Evolutionary conservation across 768 basidiomycete genomes (phyloP).

Genomic region (Leccinum boreale): DNA sequence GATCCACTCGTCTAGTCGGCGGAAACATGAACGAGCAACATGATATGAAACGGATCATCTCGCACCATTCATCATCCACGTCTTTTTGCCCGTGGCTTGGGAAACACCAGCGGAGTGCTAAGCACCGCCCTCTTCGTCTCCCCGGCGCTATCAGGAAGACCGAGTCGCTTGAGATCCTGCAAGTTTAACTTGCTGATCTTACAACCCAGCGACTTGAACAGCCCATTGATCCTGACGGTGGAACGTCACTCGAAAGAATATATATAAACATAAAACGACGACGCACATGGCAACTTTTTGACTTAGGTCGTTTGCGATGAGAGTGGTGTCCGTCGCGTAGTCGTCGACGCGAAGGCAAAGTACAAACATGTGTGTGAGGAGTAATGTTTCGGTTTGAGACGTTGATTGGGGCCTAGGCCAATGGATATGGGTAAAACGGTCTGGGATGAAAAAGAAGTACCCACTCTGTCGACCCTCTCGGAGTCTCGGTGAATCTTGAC

Average conservation of each 20-base stretch:
- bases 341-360: constrained; percentile 78
- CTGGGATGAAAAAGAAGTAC: constrained; percentile 11
- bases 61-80: constrained; percentile 17
- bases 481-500: constrained; percentile 75
- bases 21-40: not conserved
- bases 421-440: not conserved
- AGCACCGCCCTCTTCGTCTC: constrained; percentile 72
- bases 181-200: constrained; percentile 55
- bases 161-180: constrained; percentile 65
- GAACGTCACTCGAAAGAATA: constrained; percentile 1
- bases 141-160: constrained; percentile 60
- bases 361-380: constrained; percentile 78
- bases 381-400: constrained; percentile 62
- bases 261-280: not conserved
- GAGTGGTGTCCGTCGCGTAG: constrained; percentile 64
- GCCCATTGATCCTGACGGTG: constrained; percentile 48
- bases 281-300: constrained; percentile 64
- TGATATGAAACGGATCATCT: not conserved
- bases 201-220: constrained; percentile 83
- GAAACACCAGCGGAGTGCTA: constrained; percentile 76
- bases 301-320: constrained; percentile 72
- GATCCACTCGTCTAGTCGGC: not conserved
- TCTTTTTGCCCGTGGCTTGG: constrained; percentile 50
- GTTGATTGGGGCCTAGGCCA: constrained; percentile 49
- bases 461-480: constrained; percentile 64